Evolutionary conservation across 176 grass and related monocot species (phyloP).

Genomic region (Triticum dicoccoides): DNA sequence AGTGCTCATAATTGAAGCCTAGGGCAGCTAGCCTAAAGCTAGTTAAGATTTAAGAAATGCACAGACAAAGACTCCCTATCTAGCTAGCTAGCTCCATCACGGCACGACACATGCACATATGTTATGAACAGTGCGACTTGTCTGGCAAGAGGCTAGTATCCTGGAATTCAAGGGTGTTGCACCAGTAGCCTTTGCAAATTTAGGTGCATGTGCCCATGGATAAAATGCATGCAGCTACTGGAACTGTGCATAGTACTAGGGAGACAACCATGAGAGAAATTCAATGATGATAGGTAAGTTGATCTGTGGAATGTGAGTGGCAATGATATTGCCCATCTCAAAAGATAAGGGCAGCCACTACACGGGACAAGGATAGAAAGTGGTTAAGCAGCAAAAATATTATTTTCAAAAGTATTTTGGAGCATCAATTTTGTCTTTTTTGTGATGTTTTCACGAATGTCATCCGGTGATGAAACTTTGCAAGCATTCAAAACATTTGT

Average conservation of each 20-base stretch:
- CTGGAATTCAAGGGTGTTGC: no score
- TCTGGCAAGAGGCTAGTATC: no score
- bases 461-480: no score
- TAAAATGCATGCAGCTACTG: no score
- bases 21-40: conserved; percentile 7
- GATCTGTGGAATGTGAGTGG: neutral
- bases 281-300: conserved; percentile 7
- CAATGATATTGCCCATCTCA: neutral
- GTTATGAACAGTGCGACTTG: neutral
- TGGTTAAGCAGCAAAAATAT: neutral
- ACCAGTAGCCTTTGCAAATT: no score
- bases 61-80: conserved; percentile 2
- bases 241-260: neutral
- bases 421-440: neutral
- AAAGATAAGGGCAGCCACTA: neutral
- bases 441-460: no score
- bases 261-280: neutral
- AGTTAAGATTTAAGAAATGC: neutral
- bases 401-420: no score
- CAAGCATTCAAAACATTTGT: no score
- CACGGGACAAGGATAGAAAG: neutral
- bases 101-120: neutral
- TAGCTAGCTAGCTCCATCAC: neutral
- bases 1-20: conserved; percentile 41
- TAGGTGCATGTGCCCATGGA: neutral